Percentiles rank a stretch among this genome's conserved stretches.
phyloP scores from a whole-genome alignment of 331 rosid species.

The Prunus yedoensis region DNA sequence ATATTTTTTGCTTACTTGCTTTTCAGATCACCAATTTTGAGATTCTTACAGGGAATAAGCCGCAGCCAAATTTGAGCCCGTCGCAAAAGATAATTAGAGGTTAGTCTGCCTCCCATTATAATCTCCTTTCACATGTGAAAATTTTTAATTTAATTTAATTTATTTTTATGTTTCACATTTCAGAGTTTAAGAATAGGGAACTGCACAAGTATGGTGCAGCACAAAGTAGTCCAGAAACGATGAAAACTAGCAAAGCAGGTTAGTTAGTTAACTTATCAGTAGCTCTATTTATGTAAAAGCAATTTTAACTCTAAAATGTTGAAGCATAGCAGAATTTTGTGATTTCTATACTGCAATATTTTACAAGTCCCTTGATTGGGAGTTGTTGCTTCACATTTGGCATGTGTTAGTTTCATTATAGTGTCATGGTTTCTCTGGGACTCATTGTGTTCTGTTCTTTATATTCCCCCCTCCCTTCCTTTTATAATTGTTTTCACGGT shows the following conservation, averaged over 20 bases:
- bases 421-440: neutral
- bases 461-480: neutral
- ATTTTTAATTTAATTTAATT: neutral
- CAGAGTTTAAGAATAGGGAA: slow-evolving; percentile 88
- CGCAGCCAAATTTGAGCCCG: slow-evolving; percentile 54
- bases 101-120: neutral
- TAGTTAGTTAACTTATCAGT: slow-evolving; percentile 27
- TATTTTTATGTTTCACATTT: slow-evolving; percentile 15
- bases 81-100: slow-evolving; percentile 81
- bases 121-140: neutral
- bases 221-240: slow-evolving; percentile 47
- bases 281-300: neutral
- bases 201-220: slow-evolving; percentile 57
- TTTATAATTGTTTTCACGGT: slow-evolving; percentile 10
- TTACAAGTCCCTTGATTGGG: neutral
- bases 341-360: neutral
- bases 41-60: slow-evolving; percentile 22
- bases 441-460: neutral
- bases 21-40: neutral
- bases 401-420: neutral
- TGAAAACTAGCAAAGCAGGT: slow-evolving; percentile 53
- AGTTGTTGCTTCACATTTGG: neutral
- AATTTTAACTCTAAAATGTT: neutral
- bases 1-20: neutral
- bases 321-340: neutral